Conservation (phyloP, 2,329 filamentous ascomycete species). For the Ophiostoma tasmaniense region DNA sequence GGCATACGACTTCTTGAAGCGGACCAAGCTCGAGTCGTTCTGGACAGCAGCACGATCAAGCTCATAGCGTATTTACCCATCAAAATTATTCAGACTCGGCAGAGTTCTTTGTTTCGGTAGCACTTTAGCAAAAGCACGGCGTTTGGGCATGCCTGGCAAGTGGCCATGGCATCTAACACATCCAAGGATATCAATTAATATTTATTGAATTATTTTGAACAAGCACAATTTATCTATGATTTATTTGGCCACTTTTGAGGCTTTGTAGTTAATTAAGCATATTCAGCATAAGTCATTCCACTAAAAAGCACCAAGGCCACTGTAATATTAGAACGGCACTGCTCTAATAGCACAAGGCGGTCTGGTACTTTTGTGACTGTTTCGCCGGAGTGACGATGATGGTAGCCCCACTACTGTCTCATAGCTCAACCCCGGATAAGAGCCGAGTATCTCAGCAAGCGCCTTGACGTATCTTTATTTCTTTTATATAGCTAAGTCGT, state of each 20-base stretch:
- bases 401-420: not conserved
- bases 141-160: not conserved
- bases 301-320: too few relatives aligned
- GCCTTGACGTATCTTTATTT: not conserved
- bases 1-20: slow-evolving; percentile 68
- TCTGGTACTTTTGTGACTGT: not conserved
- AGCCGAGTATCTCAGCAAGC: not conserved
- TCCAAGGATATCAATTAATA: not conserved
- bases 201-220: not conserved
- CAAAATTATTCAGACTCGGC: not conserved
- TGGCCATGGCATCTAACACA: not conserved
- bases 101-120: not conserved
- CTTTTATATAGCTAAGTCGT: not conserved
- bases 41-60: slow-evolving; percentile 73
- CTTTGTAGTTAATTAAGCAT: too few relatives aligned
- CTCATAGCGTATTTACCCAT: not conserved
- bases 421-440: not conserved
- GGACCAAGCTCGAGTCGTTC: slow-evolving; percentile 88
- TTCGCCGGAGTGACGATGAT: not conserved
- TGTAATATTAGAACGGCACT: too few relatives aligned
- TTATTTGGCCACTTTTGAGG: not conserved
- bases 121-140: slow-evolving; percentile 1
- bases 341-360: not conserved
- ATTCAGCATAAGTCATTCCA: too few relatives aligned
- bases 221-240: not conserved